Evolutionary conservation across 2,329 filamentous ascomycete species (phyloP).

Genomic region (Aspergillus sp.): DNA sequence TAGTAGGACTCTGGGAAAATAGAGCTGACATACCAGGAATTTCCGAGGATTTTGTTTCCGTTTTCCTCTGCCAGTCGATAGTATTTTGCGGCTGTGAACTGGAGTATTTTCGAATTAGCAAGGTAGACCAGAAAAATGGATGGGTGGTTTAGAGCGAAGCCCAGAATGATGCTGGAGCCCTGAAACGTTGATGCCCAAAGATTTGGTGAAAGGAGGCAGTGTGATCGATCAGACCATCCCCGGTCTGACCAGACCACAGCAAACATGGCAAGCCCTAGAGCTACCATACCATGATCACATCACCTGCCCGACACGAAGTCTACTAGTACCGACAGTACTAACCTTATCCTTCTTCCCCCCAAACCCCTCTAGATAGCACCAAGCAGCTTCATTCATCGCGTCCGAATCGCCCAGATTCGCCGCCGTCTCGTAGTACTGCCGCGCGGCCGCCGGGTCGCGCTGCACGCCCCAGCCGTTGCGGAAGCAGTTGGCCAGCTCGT

Average conservation of each 20-base stretch:
- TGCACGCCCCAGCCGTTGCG: constrained; percentile 87
- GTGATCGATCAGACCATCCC: no score
- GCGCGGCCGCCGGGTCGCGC: constrained; percentile 75
- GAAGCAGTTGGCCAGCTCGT: constrained; percentile 70
- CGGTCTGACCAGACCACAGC: not conserved
- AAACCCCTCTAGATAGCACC: constrained; percentile 96
- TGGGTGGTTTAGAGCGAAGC: constrained; percentile 4
- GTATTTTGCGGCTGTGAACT: constrained; percentile 65
- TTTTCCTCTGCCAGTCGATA: constrained; percentile 83
- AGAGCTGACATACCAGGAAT: constrained; percentile 68
- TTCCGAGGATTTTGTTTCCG: constrained; percentile 83
- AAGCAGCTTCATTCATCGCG: constrained; percentile 93
- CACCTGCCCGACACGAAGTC: no score
- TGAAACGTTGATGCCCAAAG: constrained; percentile 28
- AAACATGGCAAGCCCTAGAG: no score
- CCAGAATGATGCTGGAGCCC: constrained; percentile 13
- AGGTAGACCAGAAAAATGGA: constrained; percentile 3
- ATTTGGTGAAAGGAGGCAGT: no score
- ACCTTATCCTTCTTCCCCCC: constrained; percentile 98
- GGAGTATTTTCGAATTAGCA: constrained; percentile 6
- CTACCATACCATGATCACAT: not conserved
- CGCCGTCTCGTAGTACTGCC: constrained; percentile 92
- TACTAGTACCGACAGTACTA: constrained; percentile 42
- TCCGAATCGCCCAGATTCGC: constrained; percentile 94
- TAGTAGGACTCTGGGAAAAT: constrained; percentile 3